phyloP scores from a whole-genome alignment of 306 rosid species.

The Boehmeria nivea region DNA sequence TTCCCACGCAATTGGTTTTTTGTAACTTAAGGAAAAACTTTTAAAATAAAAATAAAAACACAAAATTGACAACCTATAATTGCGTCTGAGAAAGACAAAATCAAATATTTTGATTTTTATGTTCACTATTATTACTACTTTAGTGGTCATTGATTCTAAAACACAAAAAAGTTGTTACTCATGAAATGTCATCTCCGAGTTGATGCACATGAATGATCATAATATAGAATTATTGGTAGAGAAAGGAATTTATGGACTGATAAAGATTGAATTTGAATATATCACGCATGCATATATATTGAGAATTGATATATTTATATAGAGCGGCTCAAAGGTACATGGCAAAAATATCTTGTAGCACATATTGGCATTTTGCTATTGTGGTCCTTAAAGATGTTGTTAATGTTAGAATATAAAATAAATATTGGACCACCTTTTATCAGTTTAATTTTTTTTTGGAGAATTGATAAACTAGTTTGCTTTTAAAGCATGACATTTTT shows the following conservation, averaged over 20 bases:
- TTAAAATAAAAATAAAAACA: no score
- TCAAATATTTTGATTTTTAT: no score
- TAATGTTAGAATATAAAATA: no score
- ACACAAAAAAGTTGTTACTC: constrained; percentile 2
- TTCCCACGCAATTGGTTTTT: no score
- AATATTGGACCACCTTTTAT: no score
- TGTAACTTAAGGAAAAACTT: no score
- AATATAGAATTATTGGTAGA: not conserved
- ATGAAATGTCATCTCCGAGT: constrained; percentile 11
- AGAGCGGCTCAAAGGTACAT: not conserved
- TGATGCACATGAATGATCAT: not conserved
- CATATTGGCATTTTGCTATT: no score
- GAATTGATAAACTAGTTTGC: no score
- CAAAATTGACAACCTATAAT: constrained; percentile 1
- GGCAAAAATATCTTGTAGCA: not conserved
- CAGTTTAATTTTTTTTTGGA: no score
- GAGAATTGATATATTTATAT: not conserved
- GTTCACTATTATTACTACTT: not conserved
- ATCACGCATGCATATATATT: not conserved
- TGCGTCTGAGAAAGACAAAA: not conserved
- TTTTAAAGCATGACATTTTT: no score
- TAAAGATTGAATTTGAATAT: not conserved
- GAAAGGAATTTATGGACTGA: not conserved
- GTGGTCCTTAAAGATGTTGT: no score
- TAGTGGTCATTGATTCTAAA: not conserved